These are phyloP conservation scores for Saccharomycopsis fermentans DNA, from an alignment of 805 yeast species.

Conservation along the genomic window DNA sequence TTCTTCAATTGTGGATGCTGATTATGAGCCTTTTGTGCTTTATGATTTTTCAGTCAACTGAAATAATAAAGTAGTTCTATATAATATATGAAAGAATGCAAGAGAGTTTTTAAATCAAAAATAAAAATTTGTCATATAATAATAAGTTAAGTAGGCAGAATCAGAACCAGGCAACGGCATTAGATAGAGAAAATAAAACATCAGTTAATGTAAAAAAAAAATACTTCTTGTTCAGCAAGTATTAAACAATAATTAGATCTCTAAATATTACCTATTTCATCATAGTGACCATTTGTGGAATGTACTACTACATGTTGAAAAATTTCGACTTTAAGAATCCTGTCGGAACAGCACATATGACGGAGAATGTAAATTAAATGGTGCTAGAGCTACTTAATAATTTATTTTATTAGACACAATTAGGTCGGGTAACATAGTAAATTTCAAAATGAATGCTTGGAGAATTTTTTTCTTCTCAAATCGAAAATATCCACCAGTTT, in stretches of 20 bases:
- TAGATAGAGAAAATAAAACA: no score
- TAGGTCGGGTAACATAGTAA: neutral
- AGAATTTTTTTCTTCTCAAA: no score
- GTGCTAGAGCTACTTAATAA: no score
- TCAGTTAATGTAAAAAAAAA: no score
- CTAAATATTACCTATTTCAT: neutral
- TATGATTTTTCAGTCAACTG: conserved; percentile 43
- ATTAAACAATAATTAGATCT: no score
- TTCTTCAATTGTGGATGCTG: conserved; percentile 86
- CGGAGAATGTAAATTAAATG: no score
- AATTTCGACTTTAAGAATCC: neutral
- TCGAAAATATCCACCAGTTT: no score
- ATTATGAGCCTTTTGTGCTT: conserved; percentile 92
- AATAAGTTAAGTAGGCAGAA: no score
- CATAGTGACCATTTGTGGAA: neutral
- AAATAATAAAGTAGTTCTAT: conserved; percentile 1
- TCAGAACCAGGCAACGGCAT: no score
- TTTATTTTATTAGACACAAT: no score
- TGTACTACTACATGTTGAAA: neutral
- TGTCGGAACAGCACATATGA: neutral
- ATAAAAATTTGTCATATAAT: no score
- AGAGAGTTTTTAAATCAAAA: neutral
- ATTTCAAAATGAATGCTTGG: neutral
- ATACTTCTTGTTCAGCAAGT: no score
- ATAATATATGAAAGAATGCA: neutral